A percentile compares a stretch with the other conserved stretches of the same genome.
These are phyloP conservation scores for Myochromella boudieri DNA, from an alignment of 768 basidiomycete species.

Conservation along the genomic window DNA sequence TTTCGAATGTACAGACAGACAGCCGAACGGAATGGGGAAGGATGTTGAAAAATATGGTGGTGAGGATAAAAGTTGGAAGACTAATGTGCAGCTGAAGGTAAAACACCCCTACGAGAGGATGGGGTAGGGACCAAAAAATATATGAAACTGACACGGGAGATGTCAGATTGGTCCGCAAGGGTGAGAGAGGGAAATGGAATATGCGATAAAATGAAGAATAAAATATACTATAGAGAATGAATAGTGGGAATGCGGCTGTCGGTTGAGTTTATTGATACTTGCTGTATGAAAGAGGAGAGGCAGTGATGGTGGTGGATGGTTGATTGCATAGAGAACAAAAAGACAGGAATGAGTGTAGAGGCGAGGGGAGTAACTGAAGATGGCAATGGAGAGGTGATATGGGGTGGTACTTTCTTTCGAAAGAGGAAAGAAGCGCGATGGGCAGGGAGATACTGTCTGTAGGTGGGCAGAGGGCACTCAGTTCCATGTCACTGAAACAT, in stretches of 20 bases:
- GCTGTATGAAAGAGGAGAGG: constrained; percentile 39
- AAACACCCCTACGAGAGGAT: constrained; percentile 24
- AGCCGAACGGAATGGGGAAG: constrained; percentile 19
- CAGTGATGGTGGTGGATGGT: constrained; percentile 50
- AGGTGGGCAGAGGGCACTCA: constrained; percentile 33
- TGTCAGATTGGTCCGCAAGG: constrained; percentile 37
- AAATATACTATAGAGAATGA: constrained; percentile 69
- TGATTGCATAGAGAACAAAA: constrained; percentile 57
- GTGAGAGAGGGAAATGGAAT: constrained; percentile 35
- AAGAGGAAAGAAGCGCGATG: constrained; percentile 26
- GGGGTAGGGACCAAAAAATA: constrained; percentile 30
- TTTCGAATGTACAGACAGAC: constrained; percentile 17
- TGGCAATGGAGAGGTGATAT: constrained; percentile 29
- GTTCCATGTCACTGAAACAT: constrained; percentile 19
- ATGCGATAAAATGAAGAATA: constrained; percentile 83
- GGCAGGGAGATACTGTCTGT: constrained; percentile 16
- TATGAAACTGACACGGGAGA: constrained; percentile 26
- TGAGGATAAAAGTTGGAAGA: constrained; percentile 27
- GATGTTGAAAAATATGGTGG: constrained; percentile 20
- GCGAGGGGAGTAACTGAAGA: constrained; percentile 39
- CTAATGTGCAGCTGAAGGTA: constrained; percentile 38
- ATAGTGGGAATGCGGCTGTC: constrained; percentile 50
- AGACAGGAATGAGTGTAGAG: constrained; percentile 39
- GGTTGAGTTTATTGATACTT: constrained; percentile 44
- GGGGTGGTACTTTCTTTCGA: constrained; percentile 24